Evolutionary conservation across 805 yeast species (phyloP).

Genomic region (Ogataea nonfermentans): DNA sequence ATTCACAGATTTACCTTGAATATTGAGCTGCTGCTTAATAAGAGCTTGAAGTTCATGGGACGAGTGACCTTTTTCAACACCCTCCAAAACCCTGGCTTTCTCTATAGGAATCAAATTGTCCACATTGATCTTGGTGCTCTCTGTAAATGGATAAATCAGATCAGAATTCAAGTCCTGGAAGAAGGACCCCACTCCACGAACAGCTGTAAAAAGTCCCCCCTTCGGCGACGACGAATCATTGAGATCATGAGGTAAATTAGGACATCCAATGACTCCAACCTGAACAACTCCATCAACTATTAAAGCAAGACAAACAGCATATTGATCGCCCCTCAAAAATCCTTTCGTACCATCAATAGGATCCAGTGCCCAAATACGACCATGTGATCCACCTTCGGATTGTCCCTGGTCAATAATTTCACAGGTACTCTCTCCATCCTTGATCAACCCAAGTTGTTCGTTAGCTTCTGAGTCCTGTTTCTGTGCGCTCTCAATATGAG

Average conservation of each 20-base stretch:
- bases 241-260: constrained; percentile 68
- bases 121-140: constrained; percentile 45
- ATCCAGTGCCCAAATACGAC: constrained; percentile 95
- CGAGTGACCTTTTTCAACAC: constrained; percentile 94
- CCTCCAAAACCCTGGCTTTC: constrained; percentile 75
- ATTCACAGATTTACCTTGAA: constrained; percentile 60
- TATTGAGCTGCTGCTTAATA: constrained; percentile 64
- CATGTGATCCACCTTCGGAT: constrained; percentile 72
- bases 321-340: constrained; percentile 92
- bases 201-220: constrained; percentile 79
- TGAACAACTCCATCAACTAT: constrained; percentile 82
- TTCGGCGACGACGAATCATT: constrained; percentile 36
- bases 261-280: constrained; percentile 95
- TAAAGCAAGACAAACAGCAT: constrained; percentile 91
- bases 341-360: constrained; percentile 99
- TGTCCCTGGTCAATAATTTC: constrained; percentile 76
- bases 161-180: constrained; percentile 42
- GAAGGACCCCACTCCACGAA: constrained; percentile 65
- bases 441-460: constrained; percentile 41
- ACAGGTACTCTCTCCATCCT: constrained; percentile 48
- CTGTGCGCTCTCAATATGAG: constrained; percentile 57
- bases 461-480: constrained; percentile 36
- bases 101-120: constrained; percentile 43
- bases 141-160: constrained; percentile 38
- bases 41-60: constrained; percentile 81